A percentile compares a stretch with the other conserved stretches of the same genome.
These are phyloP conservation scores for Poronia punctata DNA, from an alignment of 495 filamentous ascomycete genomes.

Conservation along the genomic window DNA sequence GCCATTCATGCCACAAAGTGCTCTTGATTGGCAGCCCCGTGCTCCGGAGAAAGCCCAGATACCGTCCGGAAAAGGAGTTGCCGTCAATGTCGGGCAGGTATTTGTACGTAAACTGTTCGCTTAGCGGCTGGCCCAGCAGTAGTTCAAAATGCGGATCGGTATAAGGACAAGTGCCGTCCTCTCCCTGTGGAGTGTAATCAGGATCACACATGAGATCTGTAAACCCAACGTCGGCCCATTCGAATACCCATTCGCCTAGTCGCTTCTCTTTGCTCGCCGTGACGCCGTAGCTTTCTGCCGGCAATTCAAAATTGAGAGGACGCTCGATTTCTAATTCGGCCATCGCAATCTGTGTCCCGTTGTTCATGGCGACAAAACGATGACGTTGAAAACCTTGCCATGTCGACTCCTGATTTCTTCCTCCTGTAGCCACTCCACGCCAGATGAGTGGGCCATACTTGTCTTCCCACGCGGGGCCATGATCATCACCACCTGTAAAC, in stretches of 20 bases:
- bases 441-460: slow-evolving; percentile 53
- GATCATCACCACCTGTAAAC: slow-evolving; percentile 52
- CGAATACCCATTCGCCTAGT: slow-evolving; percentile 32
- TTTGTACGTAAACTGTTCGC: slow-evolving; percentile 55
- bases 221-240: slow-evolving; percentile 41
- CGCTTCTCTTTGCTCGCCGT: slow-evolving; percentile 27
- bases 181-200: slow-evolving; percentile 17
- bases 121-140: slow-evolving; percentile 30
- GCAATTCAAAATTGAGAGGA: slow-evolving; percentile 36
- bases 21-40: slow-evolving; percentile 63
- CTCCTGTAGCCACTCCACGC: slow-evolving; percentile 64
- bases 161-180: slow-evolving; percentile 42
- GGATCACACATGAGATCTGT: slow-evolving; percentile 39
- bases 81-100: slow-evolving; percentile 65
- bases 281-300: slow-evolving; percentile 27
- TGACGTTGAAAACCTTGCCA: slow-evolving; percentile 66
- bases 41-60: slow-evolving; percentile 58
- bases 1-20: slow-evolving; percentile 70
- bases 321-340: slow-evolving; percentile 30
- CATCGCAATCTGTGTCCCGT: slow-evolving; percentile 46
- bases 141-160: slow-evolving; percentile 41
- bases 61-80: slow-evolving; percentile 65
- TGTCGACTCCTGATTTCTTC: slow-evolving; percentile 48
- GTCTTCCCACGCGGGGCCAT: slow-evolving; percentile 47
- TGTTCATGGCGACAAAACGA: slow-evolving; percentile 58